These are phyloP conservation scores for Lenwebbia sp. DNA, from an alignment of 345 rosid species.

Conservation along the genomic window DNA sequence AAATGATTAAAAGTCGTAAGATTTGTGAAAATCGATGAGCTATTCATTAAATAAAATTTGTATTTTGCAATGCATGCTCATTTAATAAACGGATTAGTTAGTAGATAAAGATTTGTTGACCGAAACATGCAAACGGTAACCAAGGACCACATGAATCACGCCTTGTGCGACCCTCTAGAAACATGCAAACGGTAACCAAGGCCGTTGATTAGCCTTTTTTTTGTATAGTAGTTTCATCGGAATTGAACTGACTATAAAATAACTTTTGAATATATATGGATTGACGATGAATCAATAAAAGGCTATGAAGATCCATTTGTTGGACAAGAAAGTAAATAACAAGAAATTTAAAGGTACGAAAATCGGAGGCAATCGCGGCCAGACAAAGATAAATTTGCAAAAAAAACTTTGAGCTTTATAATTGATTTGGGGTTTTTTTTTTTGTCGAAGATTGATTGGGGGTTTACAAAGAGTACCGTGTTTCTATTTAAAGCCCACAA, in stretches of 20 bases:
- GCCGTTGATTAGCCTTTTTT: not conserved
- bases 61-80: not conserved
- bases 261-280: too few relatives aligned
- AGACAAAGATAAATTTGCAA: not conserved
- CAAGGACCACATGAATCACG: not conserved
- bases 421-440: too few relatives aligned
- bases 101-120: not conserved
- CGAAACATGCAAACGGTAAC: not conserved
- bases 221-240: too few relatives aligned
- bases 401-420: too few relatives aligned
- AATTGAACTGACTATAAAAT: too few relatives aligned
- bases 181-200: not conserved
- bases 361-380: too few relatives aligned
- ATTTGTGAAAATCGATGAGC: not conserved
- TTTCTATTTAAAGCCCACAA: not conserved
- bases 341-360: too few relatives aligned
- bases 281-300: too few relatives aligned
- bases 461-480: not conserved
- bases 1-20: not conserved
- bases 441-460: not conserved
- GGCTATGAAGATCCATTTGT: too few relatives aligned
- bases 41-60: not conserved
- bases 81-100: not conserved
- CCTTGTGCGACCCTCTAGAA: not conserved
- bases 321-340: too few relatives aligned